Evolutionary conservation across 1,284 basidiomycete genomes (phyloP), one percentile per base, ranked within the genome.

Genomic region (Sutorius eximius): DNA sequence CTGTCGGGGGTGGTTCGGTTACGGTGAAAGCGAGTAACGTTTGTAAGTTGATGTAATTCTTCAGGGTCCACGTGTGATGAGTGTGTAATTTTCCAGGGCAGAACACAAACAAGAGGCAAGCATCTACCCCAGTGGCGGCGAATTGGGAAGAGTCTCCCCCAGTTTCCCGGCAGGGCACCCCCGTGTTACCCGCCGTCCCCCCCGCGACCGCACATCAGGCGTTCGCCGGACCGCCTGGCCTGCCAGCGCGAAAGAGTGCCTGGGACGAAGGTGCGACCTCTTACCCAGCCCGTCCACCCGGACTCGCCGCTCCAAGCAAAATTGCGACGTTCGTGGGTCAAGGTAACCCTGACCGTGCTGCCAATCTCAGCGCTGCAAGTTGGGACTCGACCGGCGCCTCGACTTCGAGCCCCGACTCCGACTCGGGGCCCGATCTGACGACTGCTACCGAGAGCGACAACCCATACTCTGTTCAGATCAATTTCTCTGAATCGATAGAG

Each of bases 401-500:
- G 6, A 45, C 49, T 24, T 59, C 68, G 24, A 69, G 68, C 52
- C 69, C 63, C 3, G 65, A 67, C 38, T 64, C 65, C 5, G 60
- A 68, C 24, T 68, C 55, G 30, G 65, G 58, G n/a, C 65, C 66
- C 20, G 66, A 65, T 45, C 54, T 53, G 20, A 53, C 61, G 12
- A 56, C 58, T 24, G 49, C 65, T 34, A 62, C 57, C 3, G 65
- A 68, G 40, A 66, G 67, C 16, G 63, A 71, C 44, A 57, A 71
- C 24, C 67, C 65, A 2, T 55, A 58, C 44, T 48, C 22, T 11
- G 52, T 60, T 37, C 57, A 53, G 34, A 52, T 71, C 36, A 46
- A 55, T 20, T 67, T 68, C 33, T 59, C 63, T 3, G 70, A 62
- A 27, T 58, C 58, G 2, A 61, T 69, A 55, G 67, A 71, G 27